Conservation (phyloP, 176 grass and related monocot genomes). For the Aegilops speltoides region DNA sequence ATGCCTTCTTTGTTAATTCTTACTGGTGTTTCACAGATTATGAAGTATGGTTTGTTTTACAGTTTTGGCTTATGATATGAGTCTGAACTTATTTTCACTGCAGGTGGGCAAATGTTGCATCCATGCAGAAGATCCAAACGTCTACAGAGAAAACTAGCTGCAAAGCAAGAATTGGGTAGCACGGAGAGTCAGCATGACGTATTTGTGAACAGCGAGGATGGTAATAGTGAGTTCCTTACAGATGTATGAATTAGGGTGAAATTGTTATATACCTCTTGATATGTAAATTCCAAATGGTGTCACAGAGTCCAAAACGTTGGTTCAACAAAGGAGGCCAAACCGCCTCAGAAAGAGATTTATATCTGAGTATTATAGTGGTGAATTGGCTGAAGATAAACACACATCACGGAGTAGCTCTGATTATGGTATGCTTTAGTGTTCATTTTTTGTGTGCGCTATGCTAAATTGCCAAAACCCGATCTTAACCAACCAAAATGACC, state of each 20-base stretch:
- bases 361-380: neutral
- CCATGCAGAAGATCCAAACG: conserved; percentile 26
- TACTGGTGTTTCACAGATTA: no score
- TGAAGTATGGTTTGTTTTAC: neutral
- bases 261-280: neutral
- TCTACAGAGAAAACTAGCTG: neutral
- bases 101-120: neutral
- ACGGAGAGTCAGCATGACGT: neutral
- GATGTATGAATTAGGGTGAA: neutral
- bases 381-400: conserved; percentile 2
- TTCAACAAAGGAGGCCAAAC: conserved; percentile 32
- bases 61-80: neutral
- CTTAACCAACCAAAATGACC: no score
- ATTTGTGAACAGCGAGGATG: conserved; percentile 12
- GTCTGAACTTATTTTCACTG: neutral
- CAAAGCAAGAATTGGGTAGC: neutral
- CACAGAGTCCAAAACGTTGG: conserved; percentile 6
- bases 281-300: neutral
- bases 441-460: neutral
- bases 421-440: conserved; percentile 14
- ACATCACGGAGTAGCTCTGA: conserved; percentile 7
- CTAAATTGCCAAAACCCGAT: neutral
- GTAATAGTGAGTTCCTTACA: neutral
- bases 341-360: neutral
- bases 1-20: no score